Evolutionary conservation across 345 rosid species (phyloP).

Genomic region (Aquilaria yunnanensis): DNA sequence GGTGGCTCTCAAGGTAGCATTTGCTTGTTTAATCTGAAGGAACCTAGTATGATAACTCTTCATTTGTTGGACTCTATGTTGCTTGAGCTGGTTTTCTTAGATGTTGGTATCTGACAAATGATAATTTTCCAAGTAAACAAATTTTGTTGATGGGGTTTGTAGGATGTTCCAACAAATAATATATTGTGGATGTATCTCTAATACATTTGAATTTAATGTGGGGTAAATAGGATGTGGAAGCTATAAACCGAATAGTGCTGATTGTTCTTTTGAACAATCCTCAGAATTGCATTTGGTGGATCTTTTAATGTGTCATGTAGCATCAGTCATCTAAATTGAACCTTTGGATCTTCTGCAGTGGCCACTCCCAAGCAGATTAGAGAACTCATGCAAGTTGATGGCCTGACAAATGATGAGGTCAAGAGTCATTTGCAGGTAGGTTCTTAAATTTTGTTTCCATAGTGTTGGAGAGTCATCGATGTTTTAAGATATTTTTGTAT

Average conservation of each 20-base stretch:
- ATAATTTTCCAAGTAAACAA: too few species aligned
- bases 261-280: too few species aligned
- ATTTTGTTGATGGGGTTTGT: too few species aligned
- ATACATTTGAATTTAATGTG: neutral
- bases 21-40: neutral
- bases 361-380: constrained; percentile 98
- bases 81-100: neutral
- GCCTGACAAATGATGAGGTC: constrained; percentile 95
- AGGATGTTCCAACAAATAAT: too few species aligned
- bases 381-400: constrained; percentile 93
- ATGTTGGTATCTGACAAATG: neutral
- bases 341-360: constrained; percentile 35
- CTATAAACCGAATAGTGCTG: neutral
- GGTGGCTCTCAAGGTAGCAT: constrained; percentile 87
- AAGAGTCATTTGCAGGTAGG: constrained; percentile 96
- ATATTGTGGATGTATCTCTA: too few species aligned
- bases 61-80: neutral
- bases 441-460: constrained; percentile 3
- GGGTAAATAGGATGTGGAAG: neutral
- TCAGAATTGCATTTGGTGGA: too few species aligned
- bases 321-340: constrained; percentile 1
- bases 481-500: neutral
- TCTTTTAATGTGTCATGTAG: neutral
- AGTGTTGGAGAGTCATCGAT: neutral
- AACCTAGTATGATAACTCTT: neutral